Percentiles rank a stretch among this genome's conserved stretches.
Evolutionary conservation across 768 basidiomycete genomes (phyloP).

Genomic region (Filobasidium wieringae): DNA sequence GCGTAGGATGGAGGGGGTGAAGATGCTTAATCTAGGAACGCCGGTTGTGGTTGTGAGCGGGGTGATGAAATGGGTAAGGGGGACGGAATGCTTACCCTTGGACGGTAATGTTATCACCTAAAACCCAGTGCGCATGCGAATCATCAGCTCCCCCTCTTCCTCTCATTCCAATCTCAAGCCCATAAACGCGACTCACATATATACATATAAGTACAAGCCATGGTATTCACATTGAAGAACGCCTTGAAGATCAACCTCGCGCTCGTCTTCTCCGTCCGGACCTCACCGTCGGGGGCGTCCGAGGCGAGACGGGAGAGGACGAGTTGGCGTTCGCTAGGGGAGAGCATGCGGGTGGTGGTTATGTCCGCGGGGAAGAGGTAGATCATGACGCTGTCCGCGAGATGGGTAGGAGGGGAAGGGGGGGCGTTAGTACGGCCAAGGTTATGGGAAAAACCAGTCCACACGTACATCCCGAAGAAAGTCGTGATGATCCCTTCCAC

Average conservation of each 20-base stretch:
- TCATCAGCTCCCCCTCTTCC: no score
- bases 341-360: not conserved
- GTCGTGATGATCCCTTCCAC: not conserved
- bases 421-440: not conserved
- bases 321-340: not conserved
- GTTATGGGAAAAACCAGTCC: not conserved
- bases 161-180: no score
- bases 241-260: not conserved
- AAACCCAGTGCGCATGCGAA: no score
- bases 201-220: not conserved
- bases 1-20: not conserved
- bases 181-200: not conserved
- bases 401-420: not conserved
- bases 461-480: not conserved
- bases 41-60: not conserved
- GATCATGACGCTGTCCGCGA: not conserved
- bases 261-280: not conserved
- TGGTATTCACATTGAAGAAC: not conserved
- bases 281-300: not conserved
- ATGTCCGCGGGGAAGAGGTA: not conserved
- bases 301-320: not conserved
- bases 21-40: not conserved
- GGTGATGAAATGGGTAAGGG: not conserved
- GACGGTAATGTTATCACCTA: not conserved
- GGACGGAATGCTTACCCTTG: not conserved